Conservation (phyloP, 352 stramenopile genomes). For the Phytopythium kandeliae region DNA sequence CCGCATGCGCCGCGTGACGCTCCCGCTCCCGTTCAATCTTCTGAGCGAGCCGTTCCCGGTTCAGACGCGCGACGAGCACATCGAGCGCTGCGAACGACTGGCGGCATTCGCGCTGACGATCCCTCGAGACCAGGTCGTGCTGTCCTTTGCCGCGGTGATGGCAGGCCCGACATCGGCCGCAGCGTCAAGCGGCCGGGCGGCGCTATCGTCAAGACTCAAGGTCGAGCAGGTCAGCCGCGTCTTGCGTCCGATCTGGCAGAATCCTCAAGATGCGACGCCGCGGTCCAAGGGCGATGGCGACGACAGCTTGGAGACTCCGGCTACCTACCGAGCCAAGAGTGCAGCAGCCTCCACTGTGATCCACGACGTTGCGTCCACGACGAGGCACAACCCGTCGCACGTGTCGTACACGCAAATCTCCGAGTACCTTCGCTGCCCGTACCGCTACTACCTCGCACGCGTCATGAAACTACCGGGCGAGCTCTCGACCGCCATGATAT, state of each 20-base stretch:
- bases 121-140: conserved; percentile 25
- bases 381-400: conserved; percentile 41
- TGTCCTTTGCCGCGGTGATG: conserved; percentile 46
- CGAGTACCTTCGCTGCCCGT: conserved; percentile 74
- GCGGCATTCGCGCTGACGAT: conserved; percentile 27
- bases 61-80: conserved; percentile 46
- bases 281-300: neutral
- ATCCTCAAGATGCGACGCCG: neutral
- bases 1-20: conserved; percentile 61
- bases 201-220: conserved; percentile 15
- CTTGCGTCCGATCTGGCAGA: conserved; percentile 23
- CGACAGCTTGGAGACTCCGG: too few species aligned
- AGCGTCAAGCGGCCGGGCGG: neutral
- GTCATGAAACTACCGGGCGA: conserved; percentile 50
- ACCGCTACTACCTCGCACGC: conserved; percentile 73
- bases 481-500: conserved; percentile 62
- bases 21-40: conserved; percentile 46
- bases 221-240: conserved; percentile 23
- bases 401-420: conserved; percentile 81
- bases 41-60: conserved; percentile 47
- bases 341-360: neutral
- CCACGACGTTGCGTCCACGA: neutral
- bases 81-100: conserved; percentile 39
- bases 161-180: neutral
- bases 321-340: neutral